Conservation (phyloP, 768 basidiomycete species). For the Leccinum variicolor region DNA sequence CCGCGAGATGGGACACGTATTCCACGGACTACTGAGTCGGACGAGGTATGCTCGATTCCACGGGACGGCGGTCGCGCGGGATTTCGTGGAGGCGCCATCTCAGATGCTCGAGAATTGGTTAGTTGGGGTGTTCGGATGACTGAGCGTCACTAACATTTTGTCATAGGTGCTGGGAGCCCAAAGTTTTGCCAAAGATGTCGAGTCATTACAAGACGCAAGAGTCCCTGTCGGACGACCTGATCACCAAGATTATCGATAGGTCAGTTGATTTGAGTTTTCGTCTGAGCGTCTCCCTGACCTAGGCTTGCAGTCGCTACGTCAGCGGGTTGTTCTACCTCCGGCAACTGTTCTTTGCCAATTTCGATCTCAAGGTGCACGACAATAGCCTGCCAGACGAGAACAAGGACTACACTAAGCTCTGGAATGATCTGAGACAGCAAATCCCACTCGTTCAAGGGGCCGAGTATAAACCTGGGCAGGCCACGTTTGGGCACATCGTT, state of each 20-base stretch:
- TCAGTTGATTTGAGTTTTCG: conserved; percentile 20
- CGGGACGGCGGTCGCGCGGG: conserved; percentile 67
- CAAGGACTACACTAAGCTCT: conserved; percentile 49
- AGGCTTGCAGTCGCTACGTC: conserved; percentile 54
- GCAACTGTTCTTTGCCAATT: conserved; percentile 67
- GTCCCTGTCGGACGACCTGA: conserved; percentile 58
- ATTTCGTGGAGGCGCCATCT: conserved; percentile 84
- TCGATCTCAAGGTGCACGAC: conserved; percentile 15
- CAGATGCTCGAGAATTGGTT: conserved; percentile 92
- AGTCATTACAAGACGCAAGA: conserved; percentile 70
- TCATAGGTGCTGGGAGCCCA: conserved; percentile 72
- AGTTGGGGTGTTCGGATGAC: not conserved
- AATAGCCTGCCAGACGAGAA: conserved; percentile 38
- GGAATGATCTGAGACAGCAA: not conserved
- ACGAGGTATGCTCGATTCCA: conserved; percentile 73
- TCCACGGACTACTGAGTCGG: conserved; percentile 64
- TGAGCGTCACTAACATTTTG: not conserved
- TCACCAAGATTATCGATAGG: conserved; percentile 41
- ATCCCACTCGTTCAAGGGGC: not conserved
- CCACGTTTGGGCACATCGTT: conserved; percentile 51
- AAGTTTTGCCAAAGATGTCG: conserved; percentile 71
- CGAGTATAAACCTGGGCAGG: conserved; percentile 54
- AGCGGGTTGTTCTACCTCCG: conserved; percentile 38
- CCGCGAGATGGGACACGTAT: conserved; percentile 81
- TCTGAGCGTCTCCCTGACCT: not conserved